These are phyloP conservation scores for Trametes pubescens DNA, from an alignment of 1,284 basidiomycete species.

Conservation along the genomic window DNA sequence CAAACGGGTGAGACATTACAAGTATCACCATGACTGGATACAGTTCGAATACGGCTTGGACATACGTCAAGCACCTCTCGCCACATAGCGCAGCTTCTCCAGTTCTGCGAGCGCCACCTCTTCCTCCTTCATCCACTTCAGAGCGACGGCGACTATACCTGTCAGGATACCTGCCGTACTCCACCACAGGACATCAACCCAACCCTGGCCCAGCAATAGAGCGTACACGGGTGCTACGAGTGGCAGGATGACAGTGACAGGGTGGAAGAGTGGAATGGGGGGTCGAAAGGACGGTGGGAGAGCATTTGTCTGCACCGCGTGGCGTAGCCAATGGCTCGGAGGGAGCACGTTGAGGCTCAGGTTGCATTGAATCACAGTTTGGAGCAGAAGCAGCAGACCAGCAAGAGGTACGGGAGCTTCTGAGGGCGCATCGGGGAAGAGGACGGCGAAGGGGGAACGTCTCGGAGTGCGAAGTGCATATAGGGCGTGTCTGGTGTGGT, in stretches of 20 bases:
- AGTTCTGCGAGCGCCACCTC: slow-evolving; percentile 35
- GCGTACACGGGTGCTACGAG: slow-evolving; percentile 35
- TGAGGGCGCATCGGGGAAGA: slow-evolving; percentile 28
- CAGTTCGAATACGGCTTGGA: neutral
- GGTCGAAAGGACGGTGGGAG: slow-evolving; percentile 21
- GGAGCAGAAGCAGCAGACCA: slow-evolving; percentile 32
- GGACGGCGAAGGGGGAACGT: slow-evolving; percentile 35
- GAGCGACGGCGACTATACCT: slow-evolving; percentile 31
- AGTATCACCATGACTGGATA: neutral
- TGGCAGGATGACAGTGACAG: slow-evolving; percentile 27
- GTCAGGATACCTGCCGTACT: slow-evolving; percentile 27
- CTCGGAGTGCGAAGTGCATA: slow-evolving; percentile 33
- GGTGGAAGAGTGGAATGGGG: slow-evolving; percentile 33
- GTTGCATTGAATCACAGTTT: slow-evolving; percentile 36
- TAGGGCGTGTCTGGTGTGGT: slow-evolving; percentile 36
- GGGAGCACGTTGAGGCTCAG: slow-evolving; percentile 33
- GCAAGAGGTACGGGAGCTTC: slow-evolving; percentile 30
- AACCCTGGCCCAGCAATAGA: slow-evolving; percentile 28
- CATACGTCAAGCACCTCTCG: slow-evolving; percentile 35
- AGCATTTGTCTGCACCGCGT: neutral
- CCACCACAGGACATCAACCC: slow-evolving; percentile 41
- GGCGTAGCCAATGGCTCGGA: slow-evolving; percentile 21
- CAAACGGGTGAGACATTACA: neutral
- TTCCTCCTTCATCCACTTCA: slow-evolving; percentile 35
- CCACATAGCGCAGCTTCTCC: slow-evolving; percentile 40